These are phyloP conservation scores for Paraphoma chrysanthemicola DNA, from an alignment of 2,329 filamentous ascomycete species.

Conservation along the genomic window DNA sequence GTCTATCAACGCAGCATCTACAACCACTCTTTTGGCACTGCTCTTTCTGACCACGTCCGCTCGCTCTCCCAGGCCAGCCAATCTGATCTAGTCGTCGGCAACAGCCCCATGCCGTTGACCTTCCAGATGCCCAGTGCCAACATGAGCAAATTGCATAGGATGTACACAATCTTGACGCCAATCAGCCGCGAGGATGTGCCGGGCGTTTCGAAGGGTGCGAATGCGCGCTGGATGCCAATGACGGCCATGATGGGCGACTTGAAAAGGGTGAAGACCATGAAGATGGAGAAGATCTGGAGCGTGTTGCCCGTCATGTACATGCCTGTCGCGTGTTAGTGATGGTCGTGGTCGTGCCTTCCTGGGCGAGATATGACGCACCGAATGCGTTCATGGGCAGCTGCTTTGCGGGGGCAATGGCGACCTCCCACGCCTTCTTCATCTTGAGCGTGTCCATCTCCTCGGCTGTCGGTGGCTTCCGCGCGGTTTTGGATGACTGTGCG, in stretches of 20 bases:
- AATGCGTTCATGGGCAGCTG: conserved; percentile 96
- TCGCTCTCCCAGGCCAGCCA: conserved; percentile 96
- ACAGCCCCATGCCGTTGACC: conserved; percentile 91
- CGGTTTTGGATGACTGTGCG: conserved; percentile 44
- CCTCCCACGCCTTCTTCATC: conserved; percentile 98
- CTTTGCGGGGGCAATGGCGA: conserved; percentile 92
- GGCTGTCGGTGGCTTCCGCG: conserved; percentile 72
- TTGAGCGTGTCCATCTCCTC: conserved; percentile 95
- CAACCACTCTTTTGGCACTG: conserved; percentile 46
- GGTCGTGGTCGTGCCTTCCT: neutral
- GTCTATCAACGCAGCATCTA: conserved; percentile 8
- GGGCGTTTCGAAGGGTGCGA: conserved; percentile 87
- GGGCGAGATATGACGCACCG: conserved; percentile 57
- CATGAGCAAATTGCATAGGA: conserved; percentile 84
- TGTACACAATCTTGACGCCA: conserved; percentile 85
- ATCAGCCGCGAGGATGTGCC: conserved; percentile 76
- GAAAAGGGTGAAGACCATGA: conserved; percentile 99
- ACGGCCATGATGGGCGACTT: conserved; percentile 92
- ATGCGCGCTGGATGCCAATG: conserved; percentile 82
- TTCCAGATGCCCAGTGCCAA: conserved; percentile 93
- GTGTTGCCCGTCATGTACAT: conserved; percentile 99
- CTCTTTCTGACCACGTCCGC: conserved; percentile 55
- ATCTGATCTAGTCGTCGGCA: conserved; percentile 96
- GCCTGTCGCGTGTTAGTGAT: conserved; percentile 43
- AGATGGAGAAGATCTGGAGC: conserved; percentile 98